A percentile compares a stretch with the other conserved stretches of the same genome.
Evolutionary conservation across 2,329 filamentous ascomycete species (phyloP).

Genomic region (Rosellinia necatrix): DNA sequence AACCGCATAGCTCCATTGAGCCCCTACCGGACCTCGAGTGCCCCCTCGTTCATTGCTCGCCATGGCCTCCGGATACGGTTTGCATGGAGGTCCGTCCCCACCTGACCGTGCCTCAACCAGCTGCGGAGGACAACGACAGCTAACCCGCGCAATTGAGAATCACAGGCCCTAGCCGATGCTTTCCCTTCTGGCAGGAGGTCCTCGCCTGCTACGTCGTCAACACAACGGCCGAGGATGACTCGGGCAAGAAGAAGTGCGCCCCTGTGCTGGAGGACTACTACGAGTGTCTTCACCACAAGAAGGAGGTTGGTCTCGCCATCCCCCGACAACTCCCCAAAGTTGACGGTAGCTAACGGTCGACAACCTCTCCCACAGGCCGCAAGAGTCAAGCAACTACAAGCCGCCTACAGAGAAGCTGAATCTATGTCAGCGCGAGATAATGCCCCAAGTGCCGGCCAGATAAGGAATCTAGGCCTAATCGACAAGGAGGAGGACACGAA

Average conservation of each 20-base stretch:
- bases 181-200: constrained; percentile 99
- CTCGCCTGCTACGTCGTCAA: constrained; percentile 98
- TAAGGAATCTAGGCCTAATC: constrained; percentile 83
- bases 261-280: constrained; percentile 94
- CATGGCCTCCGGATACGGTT: constrained; percentile 84
- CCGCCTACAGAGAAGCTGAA: constrained; percentile 81
- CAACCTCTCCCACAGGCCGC: constrained; percentile 62
- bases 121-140: constrained; percentile 3
- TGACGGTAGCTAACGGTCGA: constrained; percentile 11
- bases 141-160: constrained; percentile 31
- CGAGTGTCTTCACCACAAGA: constrained; percentile 97
- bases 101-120: constrained; percentile 4
- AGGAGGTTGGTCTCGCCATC: constrained; percentile 72
- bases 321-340: neutral
- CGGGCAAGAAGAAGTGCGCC: constrained; percentile 85
- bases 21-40: constrained; percentile 17
- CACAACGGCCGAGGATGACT: constrained; percentile 75
- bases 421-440: constrained; percentile 77
- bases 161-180: constrained; percentile 76
- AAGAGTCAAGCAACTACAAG: constrained; percentile 77
- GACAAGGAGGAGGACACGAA: constrained; percentile 82
- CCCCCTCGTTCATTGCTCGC: constrained; percentile 19
- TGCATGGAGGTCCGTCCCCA: constrained; percentile 72
- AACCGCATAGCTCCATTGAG: constrained; percentile 31
- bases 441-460: constrained; percentile 80